Conservation (phyloP, 345 rosid genomes). For the Linum lewisii region DNA sequence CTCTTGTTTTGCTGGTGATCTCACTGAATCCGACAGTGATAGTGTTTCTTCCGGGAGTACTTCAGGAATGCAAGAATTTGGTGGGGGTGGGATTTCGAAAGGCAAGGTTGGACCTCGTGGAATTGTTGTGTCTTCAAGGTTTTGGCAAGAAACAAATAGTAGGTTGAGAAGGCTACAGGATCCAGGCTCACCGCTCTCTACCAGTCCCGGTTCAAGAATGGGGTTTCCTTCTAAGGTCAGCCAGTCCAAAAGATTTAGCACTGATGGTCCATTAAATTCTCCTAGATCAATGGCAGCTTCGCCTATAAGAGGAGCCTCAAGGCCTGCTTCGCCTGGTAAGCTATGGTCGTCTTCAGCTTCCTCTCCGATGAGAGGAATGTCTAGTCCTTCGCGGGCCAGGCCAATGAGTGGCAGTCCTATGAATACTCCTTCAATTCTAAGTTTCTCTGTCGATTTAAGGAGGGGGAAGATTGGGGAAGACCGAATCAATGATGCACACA, state of each 20-base stretch:
- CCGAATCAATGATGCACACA: conserved; percentile 63
- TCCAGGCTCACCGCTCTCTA: conserved; percentile 58
- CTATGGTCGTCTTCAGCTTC: conserved; percentile 50
- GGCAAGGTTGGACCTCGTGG: conserved; percentile 39
- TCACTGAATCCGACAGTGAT: conserved; percentile 65
- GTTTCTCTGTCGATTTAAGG: conserved; percentile 77
- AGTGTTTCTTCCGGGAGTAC: conserved; percentile 74
- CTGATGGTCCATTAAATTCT: conserved; percentile 43
- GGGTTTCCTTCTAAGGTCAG: conserved; percentile 40
- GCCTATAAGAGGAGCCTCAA: conserved; percentile 41
- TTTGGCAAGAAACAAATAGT: conserved; percentile 94
- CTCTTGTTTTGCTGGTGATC: conserved; percentile 39
- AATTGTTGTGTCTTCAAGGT: conserved; percentile 50
- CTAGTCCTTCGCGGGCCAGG: conserved; percentile 70
- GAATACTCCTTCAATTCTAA: conserved; percentile 64
- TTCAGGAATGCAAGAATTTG: conserved; percentile 42
- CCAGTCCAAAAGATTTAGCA: conserved; percentile 57
- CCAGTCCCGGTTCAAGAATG: conserved; percentile 50
- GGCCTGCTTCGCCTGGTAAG: conserved; percentile 80
- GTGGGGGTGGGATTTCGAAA: conserved; percentile 27
- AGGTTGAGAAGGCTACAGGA: conserved; percentile 83
- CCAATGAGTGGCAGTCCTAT: conserved; percentile 29
- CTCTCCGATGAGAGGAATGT: conserved; percentile 47
- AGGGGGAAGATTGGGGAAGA: conserved; percentile 80
- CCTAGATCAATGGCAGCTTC: conserved; percentile 56